Percentiles rank a stretch among this genome's conserved stretches.
These are phyloP conservation scores for Neobulgaria alba DNA, from an alignment of 2,329 filamentous ascomycete species.

Conservation along the genomic window DNA sequence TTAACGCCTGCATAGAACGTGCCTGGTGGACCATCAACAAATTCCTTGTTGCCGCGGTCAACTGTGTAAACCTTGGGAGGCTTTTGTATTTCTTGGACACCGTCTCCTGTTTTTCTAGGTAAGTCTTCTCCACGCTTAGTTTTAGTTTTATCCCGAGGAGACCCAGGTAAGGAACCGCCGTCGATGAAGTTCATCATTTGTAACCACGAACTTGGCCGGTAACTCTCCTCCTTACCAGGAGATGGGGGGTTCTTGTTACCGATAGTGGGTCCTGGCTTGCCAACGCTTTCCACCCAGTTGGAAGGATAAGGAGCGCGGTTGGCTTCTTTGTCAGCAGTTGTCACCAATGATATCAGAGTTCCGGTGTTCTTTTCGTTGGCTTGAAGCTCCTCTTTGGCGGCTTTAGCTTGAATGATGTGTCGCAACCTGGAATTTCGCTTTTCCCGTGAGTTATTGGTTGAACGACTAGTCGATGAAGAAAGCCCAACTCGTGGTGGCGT, in stretches of 20 bases:
- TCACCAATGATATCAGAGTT: not conserved
- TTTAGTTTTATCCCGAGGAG: not conserved
- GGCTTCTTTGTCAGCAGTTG: not conserved
- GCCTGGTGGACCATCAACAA: not conserved
- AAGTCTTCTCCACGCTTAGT: no score
- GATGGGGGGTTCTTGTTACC: not conserved
- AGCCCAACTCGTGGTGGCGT: slow-evolving; percentile 19
- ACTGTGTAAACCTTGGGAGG: not conserved
- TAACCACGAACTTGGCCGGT: not conserved
- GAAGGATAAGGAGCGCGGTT: no score
- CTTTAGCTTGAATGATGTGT: no score
- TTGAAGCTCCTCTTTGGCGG: no score
- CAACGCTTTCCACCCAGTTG: no score
- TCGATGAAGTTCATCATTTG: not conserved
- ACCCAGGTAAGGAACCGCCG: not conserved
- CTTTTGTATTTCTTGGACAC: not conserved
- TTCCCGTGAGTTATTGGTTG: no score
- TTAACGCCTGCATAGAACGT: not conserved
- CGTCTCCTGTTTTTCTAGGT: not conserved
- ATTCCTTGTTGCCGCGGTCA: not conserved
- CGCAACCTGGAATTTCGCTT: no score
- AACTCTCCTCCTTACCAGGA: not conserved
- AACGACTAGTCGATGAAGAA: slow-evolving; percentile 1
- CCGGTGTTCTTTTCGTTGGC: not conserved
- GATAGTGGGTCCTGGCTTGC: not conserved